A percentile compares a stretch with the other conserved stretches of the same genome.
phyloP scores from a whole-genome alignment of 75 land plant genomes.

The Sequoiadendron giganteum region DNA sequence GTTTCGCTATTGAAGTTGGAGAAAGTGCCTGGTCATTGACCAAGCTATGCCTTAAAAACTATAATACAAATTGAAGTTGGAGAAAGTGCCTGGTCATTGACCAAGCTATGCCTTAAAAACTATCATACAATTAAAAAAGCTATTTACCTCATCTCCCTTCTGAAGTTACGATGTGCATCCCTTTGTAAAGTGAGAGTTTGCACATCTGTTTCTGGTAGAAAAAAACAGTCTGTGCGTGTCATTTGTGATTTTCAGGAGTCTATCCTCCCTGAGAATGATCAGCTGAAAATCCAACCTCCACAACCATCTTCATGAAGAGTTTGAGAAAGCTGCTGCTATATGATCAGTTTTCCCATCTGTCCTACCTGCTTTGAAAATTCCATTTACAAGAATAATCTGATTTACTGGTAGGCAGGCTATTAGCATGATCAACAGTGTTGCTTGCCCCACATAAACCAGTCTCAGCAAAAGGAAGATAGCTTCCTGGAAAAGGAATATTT shows the following conservation, averaged over 20 bases:
- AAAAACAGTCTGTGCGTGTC: background rate
- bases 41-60: background rate
- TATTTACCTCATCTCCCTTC: background rate
- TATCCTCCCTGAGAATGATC: background rate
- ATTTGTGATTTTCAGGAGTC: background rate
- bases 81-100: background rate
- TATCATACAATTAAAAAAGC: background rate
- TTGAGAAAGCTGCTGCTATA: background rate
- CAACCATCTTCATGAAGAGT: background rate
- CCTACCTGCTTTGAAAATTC: background rate
- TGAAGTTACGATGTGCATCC: background rate
- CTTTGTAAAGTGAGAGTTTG: background rate
- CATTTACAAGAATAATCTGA: slow-evolving; percentile 3
- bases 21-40: background rate
- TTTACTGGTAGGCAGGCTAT: background rate
- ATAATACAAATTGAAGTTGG: background rate
- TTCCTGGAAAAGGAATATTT: background rate
- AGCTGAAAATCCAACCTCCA: background rate
- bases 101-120: background rate
- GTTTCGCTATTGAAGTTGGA: background rate
- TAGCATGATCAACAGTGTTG: background rate
- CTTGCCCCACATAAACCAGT: background rate
- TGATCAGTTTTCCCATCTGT: background rate
- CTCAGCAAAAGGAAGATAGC: background rate
- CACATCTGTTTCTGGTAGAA: background rate